Percentiles rank a stretch among this genome's conserved stretches.
These are phyloP conservation scores for Ramaria rubella DNA, from an alignment of 768 basidiomycete genomes.

Conservation along the genomic window DNA sequence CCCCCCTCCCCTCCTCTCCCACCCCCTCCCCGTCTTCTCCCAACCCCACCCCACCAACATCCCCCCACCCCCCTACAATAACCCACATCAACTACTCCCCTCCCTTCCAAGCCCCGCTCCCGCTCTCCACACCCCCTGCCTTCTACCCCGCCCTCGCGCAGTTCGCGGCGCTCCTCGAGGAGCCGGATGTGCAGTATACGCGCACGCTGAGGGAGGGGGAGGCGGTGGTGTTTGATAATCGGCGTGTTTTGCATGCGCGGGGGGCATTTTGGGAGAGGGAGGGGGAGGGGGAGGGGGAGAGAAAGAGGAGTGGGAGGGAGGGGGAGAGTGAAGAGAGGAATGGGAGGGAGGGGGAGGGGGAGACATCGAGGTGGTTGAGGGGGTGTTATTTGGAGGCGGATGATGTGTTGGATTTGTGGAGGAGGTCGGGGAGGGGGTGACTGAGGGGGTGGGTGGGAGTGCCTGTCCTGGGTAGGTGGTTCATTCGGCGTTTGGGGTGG, in stretches of 20 bases:
- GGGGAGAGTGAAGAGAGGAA: conserved; percentile 41
- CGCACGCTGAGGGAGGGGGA: conserved; percentile 78
- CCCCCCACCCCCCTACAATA: conserved; percentile 29
- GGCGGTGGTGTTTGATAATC: conserved; percentile 86
- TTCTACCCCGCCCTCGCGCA: conserved; percentile 58
- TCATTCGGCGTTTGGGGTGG: too few relatives aligned
- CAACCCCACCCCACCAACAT: conserved; percentile 8
- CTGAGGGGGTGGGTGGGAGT: too few relatives aligned
- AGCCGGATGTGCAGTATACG: conserved; percentile 43
- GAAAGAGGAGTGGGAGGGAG: conserved; percentile 86
- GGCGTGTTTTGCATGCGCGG: conserved; percentile 81
- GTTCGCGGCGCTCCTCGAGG: conserved; percentile 56
- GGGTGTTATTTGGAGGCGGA: conserved; percentile 51
- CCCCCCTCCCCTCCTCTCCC: too few relatives aligned
- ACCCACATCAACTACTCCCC: conserved; percentile 85
- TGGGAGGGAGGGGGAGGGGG: conserved; percentile 39
- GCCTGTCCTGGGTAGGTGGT: too few relatives aligned
- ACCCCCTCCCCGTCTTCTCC: not conserved
- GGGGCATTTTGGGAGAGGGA: conserved; percentile 58
- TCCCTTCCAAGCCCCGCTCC: conserved; percentile 85
- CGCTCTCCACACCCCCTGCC: conserved; percentile 40
- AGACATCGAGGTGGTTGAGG: conserved; percentile 79
- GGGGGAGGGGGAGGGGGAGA: conserved; percentile 36
- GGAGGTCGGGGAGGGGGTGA: too few relatives aligned
- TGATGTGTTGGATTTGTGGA: conserved; percentile 51